These are phyloP conservation scores for Pseudomonodictys pantanalensis DNA, from an alignment of 495 filamentous ascomycete genomes.

Conservation along the genomic window DNA sequence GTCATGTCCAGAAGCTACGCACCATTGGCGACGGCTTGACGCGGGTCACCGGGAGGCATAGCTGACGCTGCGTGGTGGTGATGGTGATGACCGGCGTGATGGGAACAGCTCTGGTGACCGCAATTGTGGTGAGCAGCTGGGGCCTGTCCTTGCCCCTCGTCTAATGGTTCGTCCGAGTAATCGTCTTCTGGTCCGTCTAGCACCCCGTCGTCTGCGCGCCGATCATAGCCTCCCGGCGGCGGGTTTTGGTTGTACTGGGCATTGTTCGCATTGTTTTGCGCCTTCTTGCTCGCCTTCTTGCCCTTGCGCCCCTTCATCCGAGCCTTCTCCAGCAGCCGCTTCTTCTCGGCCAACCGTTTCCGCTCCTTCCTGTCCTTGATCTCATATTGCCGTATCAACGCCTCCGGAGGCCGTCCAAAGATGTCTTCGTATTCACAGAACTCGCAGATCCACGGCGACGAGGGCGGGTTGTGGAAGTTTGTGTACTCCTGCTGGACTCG, in stretches of 20 bases:
- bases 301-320: slow-evolving; percentile 91
- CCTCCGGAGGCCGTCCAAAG: slow-evolving; percentile 66
- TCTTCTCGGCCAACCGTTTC: slow-evolving; percentile 75
- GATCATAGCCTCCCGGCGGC: slow-evolving; percentile 22
- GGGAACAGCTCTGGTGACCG: too few species aligned
- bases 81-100: slow-evolving; percentile 21
- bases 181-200: slow-evolving; percentile 30
- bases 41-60: slow-evolving; percentile 5
- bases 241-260: slow-evolving; percentile 25
- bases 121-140: too few species aligned
- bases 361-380: slow-evolving; percentile 86
- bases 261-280: slow-evolving; percentile 28
- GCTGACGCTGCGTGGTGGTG: slow-evolving; percentile 12
- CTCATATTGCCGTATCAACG: slow-evolving; percentile 87
- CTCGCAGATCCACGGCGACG: slow-evolving; percentile 89
- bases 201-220: slow-evolving; percentile 19
- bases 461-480: slow-evolving; percentile 72
- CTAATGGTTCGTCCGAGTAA: slow-evolving; percentile 31
- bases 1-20: slow-evolving; percentile 33
- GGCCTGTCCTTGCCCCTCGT: too few species aligned
- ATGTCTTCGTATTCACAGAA: slow-evolving; percentile 49
- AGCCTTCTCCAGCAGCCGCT: slow-evolving; percentile 83
- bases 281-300: slow-evolving; percentile 54
- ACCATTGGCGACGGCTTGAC: slow-evolving; percentile 16
- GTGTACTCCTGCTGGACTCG: slow-evolving; percentile 66